These are phyloP conservation scores for Biscogniauxia sp. DNA, from an alignment of 2,329 filamentous ascomycete genomes.

Conservation along the genomic window DNA sequence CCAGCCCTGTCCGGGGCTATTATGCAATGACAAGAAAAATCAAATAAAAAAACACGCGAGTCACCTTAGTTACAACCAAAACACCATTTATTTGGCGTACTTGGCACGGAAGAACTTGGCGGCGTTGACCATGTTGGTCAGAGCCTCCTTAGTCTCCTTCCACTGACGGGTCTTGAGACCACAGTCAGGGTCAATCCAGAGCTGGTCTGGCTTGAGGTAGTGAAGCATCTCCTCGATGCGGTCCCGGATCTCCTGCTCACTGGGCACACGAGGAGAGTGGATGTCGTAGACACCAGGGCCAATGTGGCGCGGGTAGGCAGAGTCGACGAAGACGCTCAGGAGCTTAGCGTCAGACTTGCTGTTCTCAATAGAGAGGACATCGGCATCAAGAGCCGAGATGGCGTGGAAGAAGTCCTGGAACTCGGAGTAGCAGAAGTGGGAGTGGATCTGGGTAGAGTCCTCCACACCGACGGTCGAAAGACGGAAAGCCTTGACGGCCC, in stretches of 20 bases:
- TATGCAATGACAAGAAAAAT: conserved; percentile 35
- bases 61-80: conserved; percentile 12
- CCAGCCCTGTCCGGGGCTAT: conserved; percentile 21
- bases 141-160: conserved; percentile 95
- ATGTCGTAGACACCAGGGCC: conserved; percentile 99
- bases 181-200: conserved; percentile 99
- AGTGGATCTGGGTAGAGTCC: conserved; percentile 98
- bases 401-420: conserved; percentile 99
- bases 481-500: conserved; percentile 98
- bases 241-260: conserved; percentile 97
- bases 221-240: conserved; percentile 97
- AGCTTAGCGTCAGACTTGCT: conserved; percentile 99
- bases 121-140: conserved; percentile 96
- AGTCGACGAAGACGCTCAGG: conserved; percentile 96
- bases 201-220: conserved; percentile 96
- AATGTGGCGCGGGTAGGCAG: conserved; percentile 96
- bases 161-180: conserved; percentile 99
- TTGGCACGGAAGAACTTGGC: conserved; percentile 95
- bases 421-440: conserved; percentile 99
- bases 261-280: conserved; percentile 96
- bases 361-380: conserved; percentile 99
- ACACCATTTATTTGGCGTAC: conserved; percentile 62
- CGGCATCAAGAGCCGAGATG: conserved; percentile 95
- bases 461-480: conserved; percentile 89
- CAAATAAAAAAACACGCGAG: conserved; percentile 21